Percentiles rank a stretch among this genome's conserved stretches.
These are phyloP conservation scores for Kockiozyma suomiensis DNA, from an alignment of 805 yeast species.

Conservation along the genomic window DNA sequence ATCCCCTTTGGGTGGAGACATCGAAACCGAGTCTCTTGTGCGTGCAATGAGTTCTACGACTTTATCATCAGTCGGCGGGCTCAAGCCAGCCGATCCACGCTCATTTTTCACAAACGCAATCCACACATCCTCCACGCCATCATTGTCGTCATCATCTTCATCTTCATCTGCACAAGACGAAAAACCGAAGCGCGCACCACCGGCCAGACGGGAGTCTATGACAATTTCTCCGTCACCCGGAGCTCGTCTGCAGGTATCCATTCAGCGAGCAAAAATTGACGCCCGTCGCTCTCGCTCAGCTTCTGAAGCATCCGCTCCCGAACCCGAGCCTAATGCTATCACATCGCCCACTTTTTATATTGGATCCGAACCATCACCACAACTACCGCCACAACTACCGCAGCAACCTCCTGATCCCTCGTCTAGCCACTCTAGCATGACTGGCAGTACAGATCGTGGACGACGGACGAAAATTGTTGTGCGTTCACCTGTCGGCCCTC, in stretches of 20 bases:
- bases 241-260: slow-evolving; percentile 8
- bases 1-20: slow-evolving; percentile 5
- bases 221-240: slow-evolving; percentile 13
- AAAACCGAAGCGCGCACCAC: neutral
- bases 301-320: neutral
- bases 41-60: slow-evolving; percentile 5
- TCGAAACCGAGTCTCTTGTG: slow-evolving; percentile 4
- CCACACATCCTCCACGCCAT: slow-evolving; percentile 8
- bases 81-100: neutral
- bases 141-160: slow-evolving; percentile 8
- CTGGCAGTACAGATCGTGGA: neutral
- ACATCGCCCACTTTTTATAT: neutral
- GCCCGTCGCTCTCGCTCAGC: slow-evolving; percentile 11
- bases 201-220: slow-evolving; percentile 25
- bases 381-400: neutral
- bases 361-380: neutral
- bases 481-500: slow-evolving; percentile 17
- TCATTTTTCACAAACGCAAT: neutral
- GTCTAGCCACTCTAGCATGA: neutral
- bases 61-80: neutral
- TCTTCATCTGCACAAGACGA: slow-evolving; percentile 1
- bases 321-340: neutral
- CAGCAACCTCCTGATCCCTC: neutral
- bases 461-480: neutral
- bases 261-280: slow-evolving; percentile 4